These are phyloP conservation scores for Phytophthora syringae DNA, from an alignment of 352 stramenopile species.

Conservation along the genomic window DNA sequence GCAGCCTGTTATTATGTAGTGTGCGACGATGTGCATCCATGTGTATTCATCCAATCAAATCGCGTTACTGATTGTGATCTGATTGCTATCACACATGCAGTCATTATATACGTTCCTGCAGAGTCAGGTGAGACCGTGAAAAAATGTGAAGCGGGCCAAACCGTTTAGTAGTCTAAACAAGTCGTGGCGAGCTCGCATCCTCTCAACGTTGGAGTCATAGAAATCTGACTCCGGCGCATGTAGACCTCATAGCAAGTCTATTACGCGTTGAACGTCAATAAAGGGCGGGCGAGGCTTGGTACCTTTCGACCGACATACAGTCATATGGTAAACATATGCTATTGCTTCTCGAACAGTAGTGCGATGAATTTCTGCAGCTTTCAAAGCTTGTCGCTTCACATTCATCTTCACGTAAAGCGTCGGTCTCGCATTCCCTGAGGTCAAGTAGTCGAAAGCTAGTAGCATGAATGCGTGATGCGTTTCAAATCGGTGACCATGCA, in stretches of 20 bases:
- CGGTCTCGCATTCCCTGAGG: constrained; percentile 11
- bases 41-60: too few species aligned
- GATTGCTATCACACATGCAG: too few species aligned
- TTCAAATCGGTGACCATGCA: constrained; percentile 26
- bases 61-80: too few species aligned
- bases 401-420: constrained; percentile 29
- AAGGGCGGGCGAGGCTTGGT: not conserved
- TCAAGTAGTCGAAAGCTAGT: constrained; percentile 29
- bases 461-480: constrained; percentile 33
- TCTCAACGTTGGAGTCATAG: constrained; percentile 23
- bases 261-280: not conserved
- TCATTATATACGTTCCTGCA: not conserved
- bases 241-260: constrained; percentile 27
- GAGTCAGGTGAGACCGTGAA: constrained; percentile 39
- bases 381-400: not conserved
- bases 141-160: constrained; percentile 35
- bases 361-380: not conserved
- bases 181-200: constrained; percentile 21
- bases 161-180: constrained; percentile 30
- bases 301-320: too few species aligned
- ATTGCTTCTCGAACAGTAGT: too few species aligned
- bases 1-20: too few species aligned
- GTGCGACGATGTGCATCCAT: too few species aligned
- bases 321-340: too few species aligned
- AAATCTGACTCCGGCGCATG: constrained; percentile 8